These are phyloP conservation scores for Stephania yunnanensis DNA, from an alignment of 164 flowering plant genomes.

Conservation along the genomic window DNA sequence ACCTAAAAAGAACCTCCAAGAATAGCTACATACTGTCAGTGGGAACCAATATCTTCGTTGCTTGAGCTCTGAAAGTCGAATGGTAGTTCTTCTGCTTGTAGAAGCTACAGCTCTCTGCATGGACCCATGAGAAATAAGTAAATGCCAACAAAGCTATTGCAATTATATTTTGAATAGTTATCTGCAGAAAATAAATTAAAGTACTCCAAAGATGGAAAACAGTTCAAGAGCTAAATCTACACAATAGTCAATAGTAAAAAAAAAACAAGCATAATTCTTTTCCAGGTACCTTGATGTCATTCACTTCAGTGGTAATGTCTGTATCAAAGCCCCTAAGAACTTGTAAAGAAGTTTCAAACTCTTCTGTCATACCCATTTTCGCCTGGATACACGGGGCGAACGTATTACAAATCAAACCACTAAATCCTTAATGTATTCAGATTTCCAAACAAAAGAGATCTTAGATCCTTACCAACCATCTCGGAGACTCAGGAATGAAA, in stretches of 20 bases:
- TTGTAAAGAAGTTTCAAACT: slow-evolving; percentile 95
- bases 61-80: slow-evolving; percentile 67
- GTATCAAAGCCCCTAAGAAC: slow-evolving; percentile 92
- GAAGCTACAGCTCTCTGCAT: slow-evolving; percentile 67
- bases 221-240: not conserved
- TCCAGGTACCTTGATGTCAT: slow-evolving; percentile 82
- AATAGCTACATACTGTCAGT: slow-evolving; percentile 48
- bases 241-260: not conserved
- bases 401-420: not conserved
- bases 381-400: slow-evolving; percentile 44
- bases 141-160: not conserved
- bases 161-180: not conserved
- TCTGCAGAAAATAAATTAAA: not conserved
- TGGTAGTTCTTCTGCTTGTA: slow-evolving; percentile 43
- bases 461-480: slow-evolving; percentile 73
- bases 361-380: slow-evolving; percentile 95
- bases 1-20: not conserved
- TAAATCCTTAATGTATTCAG: too few relatives aligned
- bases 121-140: slow-evolving; percentile 13
- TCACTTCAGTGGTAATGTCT: slow-evolving; percentile 79
- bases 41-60: slow-evolving; percentile 81
- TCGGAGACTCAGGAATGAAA: slow-evolving; percentile 96
- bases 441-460: too few relatives aligned
- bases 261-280: slow-evolving; percentile 1
- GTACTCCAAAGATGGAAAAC: not conserved